Percentiles rank a stretch among this genome's conserved stretches.
phyloP scores from a whole-genome alignment of 768 basidiomycete genomes.

The Fibroporia radiculosa region DNA sequence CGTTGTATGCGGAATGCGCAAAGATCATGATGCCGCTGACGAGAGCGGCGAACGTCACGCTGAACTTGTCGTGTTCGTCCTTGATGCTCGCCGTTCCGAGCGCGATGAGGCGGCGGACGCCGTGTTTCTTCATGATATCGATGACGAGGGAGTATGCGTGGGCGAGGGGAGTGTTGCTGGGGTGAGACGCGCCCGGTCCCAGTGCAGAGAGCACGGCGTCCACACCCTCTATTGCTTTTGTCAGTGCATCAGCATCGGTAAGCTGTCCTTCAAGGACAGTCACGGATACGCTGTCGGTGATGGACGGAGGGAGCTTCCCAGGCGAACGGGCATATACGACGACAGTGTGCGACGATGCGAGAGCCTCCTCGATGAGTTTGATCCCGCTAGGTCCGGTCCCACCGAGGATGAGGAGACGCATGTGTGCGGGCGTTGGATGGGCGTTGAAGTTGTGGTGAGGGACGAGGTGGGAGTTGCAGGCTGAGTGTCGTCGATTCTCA shows the following conservation, averaged over 20 bases:
- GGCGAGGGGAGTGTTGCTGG: constrained; percentile 50
- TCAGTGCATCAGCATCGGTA: constrained; percentile 40
- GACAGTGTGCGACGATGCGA: constrained; percentile 37
- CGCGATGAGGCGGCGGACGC: constrained; percentile 51
- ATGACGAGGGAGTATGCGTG: constrained; percentile 50
- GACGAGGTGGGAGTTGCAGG: no score
- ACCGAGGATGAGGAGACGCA: constrained; percentile 62
- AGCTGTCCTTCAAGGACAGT: constrained; percentile 49
- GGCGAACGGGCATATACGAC: constrained; percentile 60
- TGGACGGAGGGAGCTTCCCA: constrained; percentile 49
- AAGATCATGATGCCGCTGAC: constrained; percentile 31
- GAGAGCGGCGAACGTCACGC: constrained; percentile 35
- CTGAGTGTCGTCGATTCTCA: no score
- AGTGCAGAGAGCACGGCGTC: constrained; percentile 62
- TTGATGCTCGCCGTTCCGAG: constrained; percentile 62
- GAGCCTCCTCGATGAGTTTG: constrained; percentile 47
- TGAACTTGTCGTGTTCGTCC: constrained; percentile 53
- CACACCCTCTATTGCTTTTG: constrained; percentile 45
- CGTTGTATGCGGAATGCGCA: constrained; percentile 54
- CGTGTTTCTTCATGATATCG: constrained; percentile 42
- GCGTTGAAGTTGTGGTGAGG: no score
- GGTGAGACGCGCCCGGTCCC: constrained; percentile 45
- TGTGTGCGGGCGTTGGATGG: constrained; percentile 9
- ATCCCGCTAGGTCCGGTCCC: constrained; percentile 58
- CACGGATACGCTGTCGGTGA: constrained; percentile 36